phyloP scores from a whole-genome alignment of 345 rosid species.

The Abelmoschus esculentus region DNA sequence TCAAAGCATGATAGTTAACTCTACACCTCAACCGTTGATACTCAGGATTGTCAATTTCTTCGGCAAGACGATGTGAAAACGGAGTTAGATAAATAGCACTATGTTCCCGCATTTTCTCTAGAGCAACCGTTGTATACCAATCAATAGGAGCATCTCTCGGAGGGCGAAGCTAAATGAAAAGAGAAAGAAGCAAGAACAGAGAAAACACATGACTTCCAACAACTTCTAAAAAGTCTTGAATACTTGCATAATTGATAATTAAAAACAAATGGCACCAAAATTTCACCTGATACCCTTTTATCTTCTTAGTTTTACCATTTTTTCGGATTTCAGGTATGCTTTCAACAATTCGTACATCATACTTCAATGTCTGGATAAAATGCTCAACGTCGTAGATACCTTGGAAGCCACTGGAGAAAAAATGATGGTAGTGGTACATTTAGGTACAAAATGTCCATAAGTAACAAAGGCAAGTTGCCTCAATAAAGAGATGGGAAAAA shows the following conservation, averaged over 20 bases:
- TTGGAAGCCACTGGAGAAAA: conserved; percentile 71
- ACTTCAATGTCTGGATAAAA: conserved; percentile 73
- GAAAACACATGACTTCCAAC: background rate
- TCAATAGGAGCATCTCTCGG: conserved; percentile 89
- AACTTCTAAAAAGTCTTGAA: background rate
- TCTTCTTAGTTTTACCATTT: conserved; percentile 86
- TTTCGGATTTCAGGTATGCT: conserved; percentile 77
- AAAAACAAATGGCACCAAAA: background rate
- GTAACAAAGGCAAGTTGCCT: background rate
- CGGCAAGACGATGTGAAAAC: conserved; percentile 95
- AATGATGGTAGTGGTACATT: background rate
- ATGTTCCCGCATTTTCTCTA: conserved; percentile 83
- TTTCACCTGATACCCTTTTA: conserved; percentile 79
- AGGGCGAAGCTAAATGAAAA: conserved; percentile 56
- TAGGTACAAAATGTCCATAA: background rate
- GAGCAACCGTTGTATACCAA: conserved; percentile 82
- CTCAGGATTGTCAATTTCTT: conserved; percentile 86
- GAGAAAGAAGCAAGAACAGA: conserved; percentile 4
- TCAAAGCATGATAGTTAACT: conserved; percentile 94
- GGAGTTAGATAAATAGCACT: conserved; percentile 95
- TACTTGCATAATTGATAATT: background rate
- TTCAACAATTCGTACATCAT: conserved; percentile 81
- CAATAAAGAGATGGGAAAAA: background rate
- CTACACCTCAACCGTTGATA: conserved; percentile 96
- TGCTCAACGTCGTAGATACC: conserved; percentile 95